These are phyloP conservation scores for Ceratobasidium sp. DNA, from an alignment of 1,284 basidiomycete genomes.

Conservation along the genomic window DNA sequence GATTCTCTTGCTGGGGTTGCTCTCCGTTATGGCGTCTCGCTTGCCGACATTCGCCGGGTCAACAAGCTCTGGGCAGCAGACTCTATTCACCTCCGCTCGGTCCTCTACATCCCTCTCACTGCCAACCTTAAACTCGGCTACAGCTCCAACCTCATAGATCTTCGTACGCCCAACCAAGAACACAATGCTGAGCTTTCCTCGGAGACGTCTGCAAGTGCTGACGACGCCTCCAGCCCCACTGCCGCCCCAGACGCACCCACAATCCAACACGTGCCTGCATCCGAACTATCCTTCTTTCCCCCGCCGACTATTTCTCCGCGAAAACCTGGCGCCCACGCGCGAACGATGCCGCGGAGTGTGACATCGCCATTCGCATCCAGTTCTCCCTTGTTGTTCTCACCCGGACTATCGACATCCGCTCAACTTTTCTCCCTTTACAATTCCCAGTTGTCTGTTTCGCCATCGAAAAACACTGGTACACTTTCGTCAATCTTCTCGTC, in stretches of 20 bases:
- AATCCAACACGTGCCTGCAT: conserved; percentile 66
- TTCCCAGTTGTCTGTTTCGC: conserved; percentile 25
- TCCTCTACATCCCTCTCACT: conserved; percentile 81
- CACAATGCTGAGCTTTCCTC: conserved; percentile 8
- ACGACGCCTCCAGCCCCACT: conserved; percentile 38
- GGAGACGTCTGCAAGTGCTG: conserved; percentile 18
- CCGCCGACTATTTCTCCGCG: conserved; percentile 56
- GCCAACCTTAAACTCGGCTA: conserved; percentile 50
- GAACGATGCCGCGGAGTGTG: conserved; percentile 14
- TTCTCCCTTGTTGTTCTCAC: conserved; percentile 15
- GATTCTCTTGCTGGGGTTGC: conserved; percentile 90
- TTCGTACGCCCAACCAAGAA: conserved; percentile 30
- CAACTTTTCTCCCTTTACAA: conserved; percentile 27
- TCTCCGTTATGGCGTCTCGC: conserved; percentile 85
- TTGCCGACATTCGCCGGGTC: conserved; percentile 80
- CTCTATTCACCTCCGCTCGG: conserved; percentile 85
- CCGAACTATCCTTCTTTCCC: conserved; percentile 73
- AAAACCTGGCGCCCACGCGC: conserved; percentile 4
- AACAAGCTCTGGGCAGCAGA: conserved; percentile 95
- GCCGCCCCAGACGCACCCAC: conserved; percentile 53
- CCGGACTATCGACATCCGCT: conserved; percentile 18
- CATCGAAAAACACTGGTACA: conserved; percentile 9
- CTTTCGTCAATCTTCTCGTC: conserved; percentile 39
- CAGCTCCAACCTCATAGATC: conserved; percentile 28
- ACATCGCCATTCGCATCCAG: conserved; percentile 32